Conservation (phyloP, 345 rosid genomes). For the Rhizophora apiculata region DNA sequence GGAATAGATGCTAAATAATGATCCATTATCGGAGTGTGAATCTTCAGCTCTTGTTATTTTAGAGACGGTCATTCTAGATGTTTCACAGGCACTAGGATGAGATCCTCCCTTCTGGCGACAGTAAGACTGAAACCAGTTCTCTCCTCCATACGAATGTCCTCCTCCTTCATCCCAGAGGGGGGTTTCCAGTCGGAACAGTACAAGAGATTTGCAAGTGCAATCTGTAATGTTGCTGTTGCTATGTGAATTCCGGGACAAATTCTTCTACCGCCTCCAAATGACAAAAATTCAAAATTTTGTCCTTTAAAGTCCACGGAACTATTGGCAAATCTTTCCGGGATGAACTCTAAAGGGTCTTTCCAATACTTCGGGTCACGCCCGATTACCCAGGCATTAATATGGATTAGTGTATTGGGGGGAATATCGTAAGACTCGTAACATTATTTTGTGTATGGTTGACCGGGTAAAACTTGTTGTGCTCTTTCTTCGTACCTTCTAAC, state of each 20-base stretch:
- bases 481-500: no score
- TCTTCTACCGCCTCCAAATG: slow-evolving; percentile 59
- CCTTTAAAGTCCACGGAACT: slow-evolving; percentile 43
- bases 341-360: slow-evolving; percentile 39
- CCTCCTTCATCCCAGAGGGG: slow-evolving; percentile 29
- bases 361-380: slow-evolving; percentile 45
- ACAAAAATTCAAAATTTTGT: slow-evolving; percentile 43
- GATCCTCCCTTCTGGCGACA: slow-evolving; percentile 20
- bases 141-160: slow-evolving; percentile 38
- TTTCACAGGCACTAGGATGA: slow-evolving; percentile 34
- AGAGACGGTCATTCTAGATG: background rate
- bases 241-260: slow-evolving; percentile 44
- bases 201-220: slow-evolving; percentile 37
- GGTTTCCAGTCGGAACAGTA: slow-evolving; percentile 40
- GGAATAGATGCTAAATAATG: no score
- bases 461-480: no score
- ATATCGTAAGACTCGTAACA: slow-evolving; percentile 27
- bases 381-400: slow-evolving; percentile 44
- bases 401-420: slow-evolving; percentile 32
- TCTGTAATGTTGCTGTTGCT: slow-evolving; percentile 30
- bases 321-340: slow-evolving; percentile 43
- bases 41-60: no score
- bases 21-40: no score
- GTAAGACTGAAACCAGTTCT: slow-evolving; percentile 19
- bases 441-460: no score